phyloP scores from a whole-genome alignment of 345 rosid species.

The Hibiscus syriacus region DNA sequence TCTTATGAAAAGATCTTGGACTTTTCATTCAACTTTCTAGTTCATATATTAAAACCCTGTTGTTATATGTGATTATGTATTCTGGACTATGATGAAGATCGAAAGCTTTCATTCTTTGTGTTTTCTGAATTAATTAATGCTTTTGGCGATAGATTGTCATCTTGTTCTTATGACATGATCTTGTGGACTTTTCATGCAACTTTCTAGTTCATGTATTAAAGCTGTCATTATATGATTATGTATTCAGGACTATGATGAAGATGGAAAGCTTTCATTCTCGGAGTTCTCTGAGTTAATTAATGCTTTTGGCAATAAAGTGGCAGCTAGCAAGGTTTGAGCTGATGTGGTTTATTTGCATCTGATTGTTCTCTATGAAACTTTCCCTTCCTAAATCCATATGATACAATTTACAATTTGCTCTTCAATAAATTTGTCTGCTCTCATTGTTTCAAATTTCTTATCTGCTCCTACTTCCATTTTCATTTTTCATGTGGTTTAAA shows the following conservation, averaged over 20 bases:
- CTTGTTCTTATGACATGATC: neutral
- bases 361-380: no score
- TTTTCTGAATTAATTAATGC: slow-evolving; percentile 68
- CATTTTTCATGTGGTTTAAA: no score
- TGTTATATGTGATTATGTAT: neutral
- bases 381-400: no score
- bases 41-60: neutral
- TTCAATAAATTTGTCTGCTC: no score
- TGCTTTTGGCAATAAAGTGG: no score
- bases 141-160: slow-evolving; percentile 76
- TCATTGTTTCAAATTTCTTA: neutral
- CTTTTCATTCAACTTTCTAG: neutral
- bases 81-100: slow-evolving; percentile 82
- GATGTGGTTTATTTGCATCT: no score
- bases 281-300: no score
- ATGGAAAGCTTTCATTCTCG: no score
- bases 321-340: no score
- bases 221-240: neutral
- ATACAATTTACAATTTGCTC: no score
- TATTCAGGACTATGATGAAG: slow-evolving; percentile 80
- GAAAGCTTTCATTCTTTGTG: slow-evolving; percentile 71
- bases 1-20: neutral
- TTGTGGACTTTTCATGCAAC: neutral
- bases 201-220: slow-evolving; percentile 1
- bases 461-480: neutral